Evolutionary conservation across 2,329 filamentous ascomycete species (phyloP).

Genomic region (Ilyonectria sp.): DNA sequence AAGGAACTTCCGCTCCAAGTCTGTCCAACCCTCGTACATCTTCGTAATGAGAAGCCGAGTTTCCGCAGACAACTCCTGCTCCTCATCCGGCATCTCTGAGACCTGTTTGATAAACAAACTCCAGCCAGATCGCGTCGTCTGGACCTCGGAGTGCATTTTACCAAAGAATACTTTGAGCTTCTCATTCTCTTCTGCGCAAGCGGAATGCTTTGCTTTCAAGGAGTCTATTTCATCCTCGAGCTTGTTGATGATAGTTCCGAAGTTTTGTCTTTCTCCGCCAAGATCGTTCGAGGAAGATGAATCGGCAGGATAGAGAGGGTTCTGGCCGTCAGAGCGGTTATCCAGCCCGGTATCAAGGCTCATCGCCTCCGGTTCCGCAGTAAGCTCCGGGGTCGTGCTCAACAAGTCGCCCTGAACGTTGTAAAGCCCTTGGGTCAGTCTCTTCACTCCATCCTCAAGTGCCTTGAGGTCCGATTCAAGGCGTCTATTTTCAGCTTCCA

Average conservation of each 20-base stretch:
- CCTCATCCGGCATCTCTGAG: not conserved
- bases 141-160: not conserved
- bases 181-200: not conserved
- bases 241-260: not conserved
- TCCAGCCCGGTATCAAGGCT: not conserved
- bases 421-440: not conserved
- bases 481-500: not conserved
- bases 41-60: not conserved
- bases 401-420: not conserved
- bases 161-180: not conserved
- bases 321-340: not conserved
- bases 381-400: not conserved
- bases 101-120: not conserved
- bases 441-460: not conserved
- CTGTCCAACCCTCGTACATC: not conserved
- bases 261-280: too few relatives aligned
- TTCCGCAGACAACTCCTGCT: not conserved
- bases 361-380: not conserved
- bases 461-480: not conserved
- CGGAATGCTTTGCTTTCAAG: not conserved
- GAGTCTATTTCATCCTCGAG: not conserved
- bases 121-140: not conserved
- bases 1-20: constrained; percentile 1
- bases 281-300: not conserved
- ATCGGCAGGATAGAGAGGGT: not conserved